These are phyloP conservation scores for Fusarium nanum DNA, from an alignment of 2,329 filamentous ascomycete genomes.

Conservation along the genomic window DNA sequence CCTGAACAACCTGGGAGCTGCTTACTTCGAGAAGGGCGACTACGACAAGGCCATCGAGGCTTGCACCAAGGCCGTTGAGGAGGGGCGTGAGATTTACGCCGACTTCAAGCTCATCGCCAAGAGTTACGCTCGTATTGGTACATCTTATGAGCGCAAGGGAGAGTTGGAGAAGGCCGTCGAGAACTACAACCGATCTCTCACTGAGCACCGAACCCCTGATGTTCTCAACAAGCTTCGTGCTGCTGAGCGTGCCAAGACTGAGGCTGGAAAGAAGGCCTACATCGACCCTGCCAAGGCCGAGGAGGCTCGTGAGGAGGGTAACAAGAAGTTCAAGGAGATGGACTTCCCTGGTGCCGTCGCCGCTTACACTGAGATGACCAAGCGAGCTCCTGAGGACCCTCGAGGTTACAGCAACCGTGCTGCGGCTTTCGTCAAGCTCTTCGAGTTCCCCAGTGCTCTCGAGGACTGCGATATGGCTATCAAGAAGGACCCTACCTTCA, in stretches of 20 bases:
- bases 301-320: slow-evolving; percentile 92
- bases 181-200: slow-evolving; percentile 93
- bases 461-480: slow-evolving; percentile 93
- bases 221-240: slow-evolving; percentile 91
- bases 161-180: slow-evolving; percentile 83
- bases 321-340: slow-evolving; percentile 95
- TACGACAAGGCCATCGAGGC: slow-evolving; percentile 87
- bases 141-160: slow-evolving; percentile 90
- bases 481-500: slow-evolving; percentile 90
- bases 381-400: slow-evolving; percentile 91
- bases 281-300: slow-evolving; percentile 92
- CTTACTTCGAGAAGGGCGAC: slow-evolving; percentile 96
- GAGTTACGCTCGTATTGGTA: slow-evolving; percentile 95
- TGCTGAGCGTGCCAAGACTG: slow-evolving; percentile 87
- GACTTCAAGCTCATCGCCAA: slow-evolving; percentile 99
- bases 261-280: slow-evolving; percentile 81
- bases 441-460: slow-evolving; percentile 93
- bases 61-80: slow-evolving; percentile 88
- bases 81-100: slow-evolving; percentile 88
- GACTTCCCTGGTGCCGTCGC: slow-evolving; percentile 97
- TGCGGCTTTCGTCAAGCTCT: slow-evolving; percentile 94
- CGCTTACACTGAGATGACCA: slow-evolving; percentile 96
- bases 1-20: slow-evolving; percentile 94
- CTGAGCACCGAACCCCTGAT: slow-evolving; percentile 95
- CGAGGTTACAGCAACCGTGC: slow-evolving; percentile 98